A percentile compares a stretch with the other conserved stretches of the same genome.
phyloP scores from a whole-genome alignment of 2,329 filamentous ascomycete species.

The Ascochyta viciae-villosae region DNA sequence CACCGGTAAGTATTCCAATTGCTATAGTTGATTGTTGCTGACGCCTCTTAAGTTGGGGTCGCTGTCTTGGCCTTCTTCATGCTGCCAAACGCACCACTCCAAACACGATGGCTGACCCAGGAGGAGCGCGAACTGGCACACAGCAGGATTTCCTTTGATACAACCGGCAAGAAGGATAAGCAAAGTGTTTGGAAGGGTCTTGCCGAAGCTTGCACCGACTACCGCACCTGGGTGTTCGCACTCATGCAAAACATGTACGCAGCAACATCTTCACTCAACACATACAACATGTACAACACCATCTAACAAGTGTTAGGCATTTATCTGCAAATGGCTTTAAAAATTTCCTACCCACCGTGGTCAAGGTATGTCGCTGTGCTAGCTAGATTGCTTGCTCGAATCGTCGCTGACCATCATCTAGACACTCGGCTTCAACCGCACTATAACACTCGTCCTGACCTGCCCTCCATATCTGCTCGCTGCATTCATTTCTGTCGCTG shows the following conservation, averaged over 20 bases:
- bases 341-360: constrained; percentile 16
- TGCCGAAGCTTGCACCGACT: constrained; percentile 24
- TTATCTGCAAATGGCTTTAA: constrained; percentile 14
- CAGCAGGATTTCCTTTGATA: constrained; percentile 51
- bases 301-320: neutral
- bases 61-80: constrained; percentile 27
- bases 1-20: constrained; percentile 28
- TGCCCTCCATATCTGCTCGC: constrained; percentile 44
- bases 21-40: neutral
- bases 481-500: constrained; percentile 29
- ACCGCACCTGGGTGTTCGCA: constrained; percentile 26
- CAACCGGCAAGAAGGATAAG: constrained; percentile 43
- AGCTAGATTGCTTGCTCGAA: no score
- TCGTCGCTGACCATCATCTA: neutral
- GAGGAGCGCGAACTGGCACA: constrained; percentile 49
- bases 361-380: neutral
- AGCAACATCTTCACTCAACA: neutral
- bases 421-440: constrained; percentile 39
- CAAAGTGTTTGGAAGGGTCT: constrained; percentile 21
- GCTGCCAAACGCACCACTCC: constrained; percentile 26
- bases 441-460: constrained; percentile 37
- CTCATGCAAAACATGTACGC: constrained; percentile 25
- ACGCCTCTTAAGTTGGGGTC: constrained; percentile 7
- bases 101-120: constrained; percentile 52
- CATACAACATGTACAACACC: neutral